These are phyloP conservation scores for Scedosporium aurantiacum DNA, from an alignment of 2,329 filamentous ascomycete genomes.

Conservation along the genomic window DNA sequence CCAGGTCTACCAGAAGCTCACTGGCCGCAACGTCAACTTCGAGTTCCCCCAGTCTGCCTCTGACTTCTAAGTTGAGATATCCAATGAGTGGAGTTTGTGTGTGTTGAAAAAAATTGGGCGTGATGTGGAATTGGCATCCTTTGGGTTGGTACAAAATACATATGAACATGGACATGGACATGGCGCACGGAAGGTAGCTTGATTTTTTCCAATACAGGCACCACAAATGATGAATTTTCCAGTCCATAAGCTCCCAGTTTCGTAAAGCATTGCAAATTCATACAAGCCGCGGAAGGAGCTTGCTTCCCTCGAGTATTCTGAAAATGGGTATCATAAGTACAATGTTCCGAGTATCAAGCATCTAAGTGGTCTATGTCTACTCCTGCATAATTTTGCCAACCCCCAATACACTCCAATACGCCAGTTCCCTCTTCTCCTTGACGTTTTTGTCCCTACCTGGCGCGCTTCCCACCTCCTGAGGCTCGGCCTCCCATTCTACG, in stretches of 20 bases:
- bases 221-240: conserved; percentile 11
- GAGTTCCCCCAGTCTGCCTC: conserved; percentile 87
- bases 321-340: conserved; percentile 28
- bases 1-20: conserved; percentile 97
- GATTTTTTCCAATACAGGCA: conserved; percentile 10
- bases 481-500: conserved; percentile 77
- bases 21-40: conserved; percentile 91
- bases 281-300: neutral
- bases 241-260: conserved; percentile 14
- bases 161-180: neutral
- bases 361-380: conserved; percentile 9
- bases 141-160: conserved; percentile 25
- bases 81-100: neutral
- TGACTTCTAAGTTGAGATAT: conserved; percentile 59
- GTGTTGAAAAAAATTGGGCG: conserved; percentile 1
- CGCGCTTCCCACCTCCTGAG: conserved; percentile 48
- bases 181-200: conserved; percentile 9
- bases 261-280: neutral
- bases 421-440: conserved; percentile 74
- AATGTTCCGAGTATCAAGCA: neutral
- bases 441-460: conserved; percentile 44
- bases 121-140: conserved; percentile 23
- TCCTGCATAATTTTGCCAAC: conserved; percentile 64
- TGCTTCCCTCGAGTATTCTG: neutral
- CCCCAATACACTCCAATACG: conserved; percentile 91